These are phyloP conservation scores for Clavispora fructus DNA, from an alignment of 805 yeast species.

Conservation along the genomic window DNA sequence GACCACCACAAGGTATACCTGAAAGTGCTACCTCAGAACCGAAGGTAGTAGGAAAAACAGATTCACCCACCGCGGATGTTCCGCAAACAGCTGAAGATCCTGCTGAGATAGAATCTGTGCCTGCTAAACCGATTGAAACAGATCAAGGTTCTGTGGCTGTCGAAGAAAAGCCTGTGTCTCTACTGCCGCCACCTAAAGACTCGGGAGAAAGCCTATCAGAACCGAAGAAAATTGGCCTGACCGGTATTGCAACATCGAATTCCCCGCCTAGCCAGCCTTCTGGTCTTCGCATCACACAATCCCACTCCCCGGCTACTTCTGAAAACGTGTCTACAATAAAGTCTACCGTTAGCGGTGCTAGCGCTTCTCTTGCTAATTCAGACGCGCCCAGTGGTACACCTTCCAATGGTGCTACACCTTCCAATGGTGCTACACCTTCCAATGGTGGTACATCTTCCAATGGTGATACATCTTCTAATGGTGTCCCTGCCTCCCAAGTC, in stretches of 20 bases:
- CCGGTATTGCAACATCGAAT: not conserved
- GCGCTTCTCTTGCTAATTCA: not conserved
- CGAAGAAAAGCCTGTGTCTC: not conserved
- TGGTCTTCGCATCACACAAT: not conserved
- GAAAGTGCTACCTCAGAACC: too few relatives aligned
- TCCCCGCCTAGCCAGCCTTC: not conserved
- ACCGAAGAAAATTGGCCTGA: not conserved
- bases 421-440: too few relatives aligned
- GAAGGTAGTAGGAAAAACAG: too few relatives aligned
- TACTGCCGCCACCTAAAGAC: not conserved
- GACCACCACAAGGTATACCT: too few relatives aligned
- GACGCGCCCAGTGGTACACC: not conserved
- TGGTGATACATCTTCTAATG: too few relatives aligned
- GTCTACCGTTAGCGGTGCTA: not conserved
- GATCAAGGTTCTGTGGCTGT: not conserved
- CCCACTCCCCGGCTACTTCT: not conserved
- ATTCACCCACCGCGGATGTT: too few relatives aligned
- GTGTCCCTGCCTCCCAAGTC: slow-evolving; percentile 16
- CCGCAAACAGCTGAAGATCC: too few relatives aligned
- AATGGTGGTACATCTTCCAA: too few relatives aligned
- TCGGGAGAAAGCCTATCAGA: not conserved
- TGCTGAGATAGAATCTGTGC: too few relatives aligned
- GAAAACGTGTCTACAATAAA: not conserved
- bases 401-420: slow-evolving; percentile 1
- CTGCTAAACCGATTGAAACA: too few relatives aligned